Percentiles rank a stretch among this genome's conserved stretches.
Conservation (phyloP, 495 filamentous ascomycete species). For the Rhypophila decipiens region DNA sequence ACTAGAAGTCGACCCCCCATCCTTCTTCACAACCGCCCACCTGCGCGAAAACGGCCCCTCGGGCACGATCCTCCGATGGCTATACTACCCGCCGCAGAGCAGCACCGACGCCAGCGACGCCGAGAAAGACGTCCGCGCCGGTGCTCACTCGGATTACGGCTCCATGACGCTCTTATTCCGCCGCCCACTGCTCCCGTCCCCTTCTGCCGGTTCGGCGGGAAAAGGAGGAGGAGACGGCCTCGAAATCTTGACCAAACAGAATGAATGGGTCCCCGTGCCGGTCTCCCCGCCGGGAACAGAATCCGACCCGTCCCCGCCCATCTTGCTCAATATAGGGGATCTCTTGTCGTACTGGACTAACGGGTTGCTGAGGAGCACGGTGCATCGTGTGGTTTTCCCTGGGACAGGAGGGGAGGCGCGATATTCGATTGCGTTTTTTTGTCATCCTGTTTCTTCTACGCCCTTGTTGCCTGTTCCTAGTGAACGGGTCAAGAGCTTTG, state of each 20-base stretch:
- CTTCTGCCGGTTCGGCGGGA: too few species aligned
- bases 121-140: constrained; percentile 69
- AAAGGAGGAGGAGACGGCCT: constrained; percentile 78
- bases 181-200: too few species aligned
- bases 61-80: constrained; percentile 72
- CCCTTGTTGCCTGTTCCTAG: constrained; percentile 72
- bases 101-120: constrained; percentile 63
- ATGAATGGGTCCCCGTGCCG: constrained; percentile 56
- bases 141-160: constrained; percentile 88
- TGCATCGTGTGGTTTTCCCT: constrained; percentile 84
- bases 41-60: constrained; percentile 51
- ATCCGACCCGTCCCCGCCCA: constrained; percentile 57
- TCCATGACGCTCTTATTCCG: constrained; percentile 85
- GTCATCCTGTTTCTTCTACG: constrained; percentile 72
- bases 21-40: constrained; percentile 75
- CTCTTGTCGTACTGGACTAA: constrained; percentile 87
- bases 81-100: constrained; percentile 68
- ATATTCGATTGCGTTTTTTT: constrained; percentile 89
- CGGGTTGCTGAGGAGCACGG: constrained; percentile 73
- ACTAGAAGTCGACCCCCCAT: constrained; percentile 43
- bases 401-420: constrained; percentile 49
- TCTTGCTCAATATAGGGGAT: constrained; percentile 91
- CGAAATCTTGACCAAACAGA: constrained; percentile 63
- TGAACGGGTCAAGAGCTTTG: constrained; percentile 30
- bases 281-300: constrained; percentile 49